Conservation (phyloP, 306 rosid species). For the Luffa acutangula region DNA sequence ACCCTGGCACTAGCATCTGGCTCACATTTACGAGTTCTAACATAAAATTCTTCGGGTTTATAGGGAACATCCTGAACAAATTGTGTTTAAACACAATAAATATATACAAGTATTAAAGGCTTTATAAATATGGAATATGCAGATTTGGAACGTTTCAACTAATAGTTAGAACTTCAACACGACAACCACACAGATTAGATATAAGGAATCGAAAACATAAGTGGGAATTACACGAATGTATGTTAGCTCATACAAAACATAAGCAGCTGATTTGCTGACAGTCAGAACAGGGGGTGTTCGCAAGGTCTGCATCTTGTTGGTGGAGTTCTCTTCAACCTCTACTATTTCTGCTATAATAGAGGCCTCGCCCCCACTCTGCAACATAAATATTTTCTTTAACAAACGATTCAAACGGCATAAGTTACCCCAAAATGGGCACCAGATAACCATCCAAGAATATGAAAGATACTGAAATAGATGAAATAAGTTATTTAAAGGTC, state of each 20-base stretch:
- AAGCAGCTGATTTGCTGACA: conserved; percentile 67
- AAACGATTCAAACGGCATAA: background rate
- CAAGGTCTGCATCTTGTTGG: conserved; percentile 68
- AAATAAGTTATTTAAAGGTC: background rate
- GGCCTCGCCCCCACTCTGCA: conserved; percentile 81
- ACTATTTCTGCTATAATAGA: conserved; percentile 83
- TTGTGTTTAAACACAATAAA: no score
- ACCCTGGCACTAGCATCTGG: conserved; percentile 63
- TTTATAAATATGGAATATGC: background rate
- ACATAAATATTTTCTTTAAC: background rate
- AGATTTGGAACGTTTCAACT: background rate
- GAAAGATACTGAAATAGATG: no score
- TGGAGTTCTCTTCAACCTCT: conserved; percentile 80
- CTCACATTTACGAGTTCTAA: conserved; percentile 70
- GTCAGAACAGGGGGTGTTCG: conserved; percentile 63
- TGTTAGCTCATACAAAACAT: conserved; percentile 61
- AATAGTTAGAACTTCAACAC: background rate
- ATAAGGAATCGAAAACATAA: background rate
- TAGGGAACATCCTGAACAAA: conserved; percentile 64
- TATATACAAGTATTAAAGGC: background rate
- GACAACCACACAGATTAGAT: background rate
- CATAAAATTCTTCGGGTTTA: conserved; percentile 68
- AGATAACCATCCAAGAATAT: no score
- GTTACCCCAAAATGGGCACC: background rate
- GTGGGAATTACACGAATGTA: conserved; percentile 49